Base-by-base conservation (phyloP, 495 filamentous ascomycete genomes). In the Aspergillus funiculosus region DNA sequence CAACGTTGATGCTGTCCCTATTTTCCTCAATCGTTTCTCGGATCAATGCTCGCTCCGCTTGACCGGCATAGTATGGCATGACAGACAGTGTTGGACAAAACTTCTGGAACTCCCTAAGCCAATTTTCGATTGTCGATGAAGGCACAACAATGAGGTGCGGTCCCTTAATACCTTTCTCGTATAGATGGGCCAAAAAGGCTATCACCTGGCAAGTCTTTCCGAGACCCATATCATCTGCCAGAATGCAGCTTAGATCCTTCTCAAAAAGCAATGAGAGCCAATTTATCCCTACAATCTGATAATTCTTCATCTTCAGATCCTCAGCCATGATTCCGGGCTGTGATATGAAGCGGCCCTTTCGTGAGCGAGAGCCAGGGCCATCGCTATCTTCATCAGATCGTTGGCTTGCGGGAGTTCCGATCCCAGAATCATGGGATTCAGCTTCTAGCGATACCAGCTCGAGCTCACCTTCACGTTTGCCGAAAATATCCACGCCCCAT, bases 161-260 rank as follows among this genome's bases (percentile, higher is more conserved):
- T 40, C 89, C 89, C 36, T 74, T 76, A 10, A 80, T 66, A 1
- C 73, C 74, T 18, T 69, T 78, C 52, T 88, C 79, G 10, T 81
- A 77, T 5, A 98, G 69, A 51, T 95, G 84, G 3, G 89, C 82
- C 17, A 98, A 75, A 60, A 97, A 90, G 0, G 89, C 79, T 52
- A 98, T 95, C 42, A 98, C 89, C 57, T 97, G 90, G 53, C 89
- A 95, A 0, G 92, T 98, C 71, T 98, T 98, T 8, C 92, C 92
- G 6, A 97, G 75, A 31, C 92, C 92, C 92, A 98, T 98, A 52
- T 98, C 92, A 60, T 98, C 92, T 0, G 92, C 94, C 11, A 98
- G 71, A 49, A 98, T 97, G 34, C 89, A 85, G 44, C 85, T 88
- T 43, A 91, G 68, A 17, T 81, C 73, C 29, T 86, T 81, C 34